phyloP scores from a whole-genome alignment of 2,329 filamentous ascomycete species.

The Sporothrix globosa region DNA sequence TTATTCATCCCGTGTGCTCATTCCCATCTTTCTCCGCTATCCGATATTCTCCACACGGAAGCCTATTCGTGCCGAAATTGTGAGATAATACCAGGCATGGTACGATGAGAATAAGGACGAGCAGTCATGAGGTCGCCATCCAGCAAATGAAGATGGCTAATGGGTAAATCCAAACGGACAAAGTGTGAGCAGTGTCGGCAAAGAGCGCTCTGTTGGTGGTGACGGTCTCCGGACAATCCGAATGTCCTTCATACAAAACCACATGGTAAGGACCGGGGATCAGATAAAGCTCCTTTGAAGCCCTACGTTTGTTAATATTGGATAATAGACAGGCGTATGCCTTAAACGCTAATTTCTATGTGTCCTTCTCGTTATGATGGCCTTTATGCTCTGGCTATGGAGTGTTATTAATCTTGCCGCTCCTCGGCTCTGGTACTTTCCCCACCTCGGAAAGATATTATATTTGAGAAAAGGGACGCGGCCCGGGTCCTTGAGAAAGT shows the following conservation, averaged over 20 bases:
- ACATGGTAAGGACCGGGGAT: constrained; percentile 18
- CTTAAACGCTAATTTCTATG: too few species aligned
- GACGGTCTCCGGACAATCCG: too few species aligned
- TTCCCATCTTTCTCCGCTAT: background rate
- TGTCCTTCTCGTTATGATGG: background rate
- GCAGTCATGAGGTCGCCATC: background rate
- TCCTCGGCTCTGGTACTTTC: background rate
- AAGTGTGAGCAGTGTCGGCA: too few species aligned
- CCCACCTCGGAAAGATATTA: background rate
- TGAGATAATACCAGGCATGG: background rate
- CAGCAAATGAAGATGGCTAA: background rate
- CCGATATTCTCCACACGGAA: background rate
- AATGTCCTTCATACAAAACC: background rate
- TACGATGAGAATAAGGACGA: background rate
- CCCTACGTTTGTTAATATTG: background rate
- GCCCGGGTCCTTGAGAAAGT: constrained; percentile 8
- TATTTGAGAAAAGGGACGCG: constrained; percentile 15
- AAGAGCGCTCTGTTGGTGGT: too few species aligned
- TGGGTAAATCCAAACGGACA: background rate
- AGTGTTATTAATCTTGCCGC: background rate
- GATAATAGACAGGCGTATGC: background rate
- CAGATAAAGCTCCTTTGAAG: constrained; percentile 12
- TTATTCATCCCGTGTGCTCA: background rate
- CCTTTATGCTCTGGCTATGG: background rate
- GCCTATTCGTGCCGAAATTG: too few species aligned